A percentile compares a stretch with the other conserved stretches of the same genome.
phyloP scores from a whole-genome alignment of 2,329 filamentous ascomycete genomes.

The Xylaria polymorpha region DNA sequence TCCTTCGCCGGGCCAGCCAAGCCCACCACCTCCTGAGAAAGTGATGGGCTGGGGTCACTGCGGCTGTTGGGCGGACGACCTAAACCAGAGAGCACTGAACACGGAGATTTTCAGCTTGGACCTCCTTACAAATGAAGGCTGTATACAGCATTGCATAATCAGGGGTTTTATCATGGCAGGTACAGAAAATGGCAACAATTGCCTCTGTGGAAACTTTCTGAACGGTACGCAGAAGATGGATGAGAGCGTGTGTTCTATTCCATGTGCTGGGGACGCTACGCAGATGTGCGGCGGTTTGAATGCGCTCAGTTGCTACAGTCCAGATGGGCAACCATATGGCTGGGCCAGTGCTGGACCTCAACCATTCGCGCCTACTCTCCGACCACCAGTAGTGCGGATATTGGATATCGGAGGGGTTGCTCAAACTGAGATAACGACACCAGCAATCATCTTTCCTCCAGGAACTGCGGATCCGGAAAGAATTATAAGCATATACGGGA shows the following conservation, averaged over 20 bases:
- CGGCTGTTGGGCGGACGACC: slow-evolving; percentile 49
- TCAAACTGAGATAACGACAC: slow-evolving; percentile 43
- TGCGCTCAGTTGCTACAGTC: slow-evolving; percentile 59
- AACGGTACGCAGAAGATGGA: slow-evolving; percentile 56
- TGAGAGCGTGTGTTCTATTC: slow-evolving; percentile 59
- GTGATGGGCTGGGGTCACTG: slow-evolving; percentile 48
- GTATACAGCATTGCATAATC: slow-evolving; percentile 60
- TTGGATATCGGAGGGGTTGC: slow-evolving; percentile 46
- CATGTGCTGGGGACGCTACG: slow-evolving; percentile 61
- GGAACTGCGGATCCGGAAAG: slow-evolving; percentile 37
- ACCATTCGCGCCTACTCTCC: slow-evolving; percentile 41
- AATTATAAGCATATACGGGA: slow-evolving; percentile 42
- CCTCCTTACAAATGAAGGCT: slow-evolving; percentile 50
- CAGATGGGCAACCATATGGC: slow-evolving; percentile 51
- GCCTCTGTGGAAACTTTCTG: slow-evolving; percentile 60
- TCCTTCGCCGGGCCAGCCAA: slow-evolving; percentile 29
- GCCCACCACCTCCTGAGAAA: slow-evolving; percentile 39
- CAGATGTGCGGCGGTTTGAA: slow-evolving; percentile 64
- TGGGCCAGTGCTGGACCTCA: slow-evolving; percentile 50
- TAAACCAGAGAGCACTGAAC: slow-evolving; percentile 42
- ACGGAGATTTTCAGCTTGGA: slow-evolving; percentile 36
- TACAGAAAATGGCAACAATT: slow-evolving; percentile 61
- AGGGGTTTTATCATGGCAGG: slow-evolving; percentile 60
- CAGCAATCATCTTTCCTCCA: slow-evolving; percentile 43
- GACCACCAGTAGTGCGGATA: slow-evolving; percentile 43